Evolutionary conservation across 371 early-diverging fungal species (phyloP), one percentile per base, ranked within the genome.

Genomic region (Entomophthora muscae): DNA sequence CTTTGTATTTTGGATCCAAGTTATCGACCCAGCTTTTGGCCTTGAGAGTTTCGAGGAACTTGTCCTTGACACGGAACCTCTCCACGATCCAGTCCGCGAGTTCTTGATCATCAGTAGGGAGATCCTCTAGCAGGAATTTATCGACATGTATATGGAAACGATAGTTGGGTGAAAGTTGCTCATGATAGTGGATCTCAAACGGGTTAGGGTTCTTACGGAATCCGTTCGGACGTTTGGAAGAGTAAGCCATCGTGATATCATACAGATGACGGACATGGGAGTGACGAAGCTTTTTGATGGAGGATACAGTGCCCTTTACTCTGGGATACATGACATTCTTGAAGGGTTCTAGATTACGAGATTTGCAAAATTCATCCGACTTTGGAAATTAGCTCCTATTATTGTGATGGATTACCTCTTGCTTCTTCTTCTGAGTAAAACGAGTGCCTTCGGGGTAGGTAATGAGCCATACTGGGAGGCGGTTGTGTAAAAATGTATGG

Each of bases 301-400:
- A 81, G 1, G 82, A 76, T 24, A 78, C 72, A 68, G 90, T 88
- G 3, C 93, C 93, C 64, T 87, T 89, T 24, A 81, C 84, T 54
- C 93, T 72, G 26, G 93, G 93, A 66, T 80, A 72, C 58, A 92
- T 66, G 0, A 91, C 80, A 68, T 91, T 75, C 26, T 78, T 72
- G 67, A 88, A 72, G 2, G 81, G 65, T 10, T 78, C 77, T 52
- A 83, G 72, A 10, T 78, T 78, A n/a, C 78, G 75, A 54, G 76
- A 69, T 52, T 70, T 66, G n/a, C 80, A 75, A 71, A 83, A 90
- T 54, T 70, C 74, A 71, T 83, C 81, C 51, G 78, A 70, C 75
- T 77, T 66, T 33, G 33, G 33, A 32, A 53, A 26, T 52, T 24
- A 17, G 1, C 24, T 30, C 32, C 53, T 52, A 28, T 53, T 21